Percentiles rank a stretch among this genome's conserved stretches.
phyloP scores from a whole-genome alignment of 495 filamentous ascomycete genomes.

The Aspergillus indologenus region DNA sequence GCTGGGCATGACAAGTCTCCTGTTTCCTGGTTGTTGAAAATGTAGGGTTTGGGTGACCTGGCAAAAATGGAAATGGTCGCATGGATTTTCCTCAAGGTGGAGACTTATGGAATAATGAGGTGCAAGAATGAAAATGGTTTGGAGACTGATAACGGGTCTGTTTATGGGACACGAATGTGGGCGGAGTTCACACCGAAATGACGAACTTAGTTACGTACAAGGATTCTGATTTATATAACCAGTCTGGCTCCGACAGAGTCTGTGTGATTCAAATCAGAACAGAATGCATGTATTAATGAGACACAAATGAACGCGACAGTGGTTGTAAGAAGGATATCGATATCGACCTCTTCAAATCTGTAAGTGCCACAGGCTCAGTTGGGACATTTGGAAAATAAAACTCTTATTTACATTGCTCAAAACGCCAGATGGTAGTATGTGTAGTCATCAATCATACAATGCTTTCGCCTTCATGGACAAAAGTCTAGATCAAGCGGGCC shows the following conservation, averaged over 20 bases:
- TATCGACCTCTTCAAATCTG: neutral
- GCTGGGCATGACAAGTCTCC: neutral
- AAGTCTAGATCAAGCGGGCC: neutral
- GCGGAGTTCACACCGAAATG: neutral
- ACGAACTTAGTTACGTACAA: constrained; percentile 14
- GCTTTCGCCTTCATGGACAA: neutral
- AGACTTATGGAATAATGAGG: neutral
- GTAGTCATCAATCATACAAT: constrained; percentile 1
- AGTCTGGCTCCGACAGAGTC: constrained; percentile 3
- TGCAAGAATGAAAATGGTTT: neutral
- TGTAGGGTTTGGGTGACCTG: neutral
- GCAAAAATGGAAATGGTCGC: neutral
- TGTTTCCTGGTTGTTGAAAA: neutral
- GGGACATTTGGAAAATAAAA: neutral
- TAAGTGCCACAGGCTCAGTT: neutral
- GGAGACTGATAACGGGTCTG: neutral
- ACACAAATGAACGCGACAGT: constrained; percentile 19
- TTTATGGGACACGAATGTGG: neutral
- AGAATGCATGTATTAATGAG: constrained; percentile 21
- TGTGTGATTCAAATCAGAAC: constrained; percentile 19
- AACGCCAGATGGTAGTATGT: neutral
- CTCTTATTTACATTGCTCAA: neutral
- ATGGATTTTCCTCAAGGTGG: neutral
- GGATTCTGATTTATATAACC: constrained; percentile 15
- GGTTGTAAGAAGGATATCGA: constrained; percentile 5